phyloP scores from a whole-genome alignment of 2,329 filamentous ascomycete species.

The Fusarium longipes region DNA sequence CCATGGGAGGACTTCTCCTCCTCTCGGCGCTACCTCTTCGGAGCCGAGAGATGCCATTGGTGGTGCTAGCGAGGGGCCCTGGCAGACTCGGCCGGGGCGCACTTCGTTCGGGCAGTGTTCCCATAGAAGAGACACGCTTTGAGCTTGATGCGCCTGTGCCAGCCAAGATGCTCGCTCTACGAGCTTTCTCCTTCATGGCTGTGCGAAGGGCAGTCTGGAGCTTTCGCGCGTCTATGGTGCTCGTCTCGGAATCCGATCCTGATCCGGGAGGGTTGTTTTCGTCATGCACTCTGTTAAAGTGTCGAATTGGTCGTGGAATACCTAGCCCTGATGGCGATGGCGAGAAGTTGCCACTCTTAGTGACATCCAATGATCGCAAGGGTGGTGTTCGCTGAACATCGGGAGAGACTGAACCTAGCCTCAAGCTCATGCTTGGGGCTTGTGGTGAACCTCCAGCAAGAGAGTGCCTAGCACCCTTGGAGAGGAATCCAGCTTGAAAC shows the following conservation, averaged over 20 bases:
- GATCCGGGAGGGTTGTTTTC: constrained; percentile 65
- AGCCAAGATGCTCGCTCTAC: constrained; percentile 55
- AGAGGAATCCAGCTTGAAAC: constrained; percentile 90
- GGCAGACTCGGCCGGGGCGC: constrained; percentile 53
- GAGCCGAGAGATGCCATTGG: constrained; percentile 67
- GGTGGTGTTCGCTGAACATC: constrained; percentile 53
- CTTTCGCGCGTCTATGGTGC: constrained; percentile 63
- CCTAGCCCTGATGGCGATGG: constrained; percentile 54
- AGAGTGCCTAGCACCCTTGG: constrained; percentile 61
- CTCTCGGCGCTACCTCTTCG: constrained; percentile 63
- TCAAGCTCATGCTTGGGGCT: constrained; percentile 67
- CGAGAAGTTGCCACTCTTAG: constrained; percentile 63
- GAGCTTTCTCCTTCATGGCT: constrained; percentile 60
- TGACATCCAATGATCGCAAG: constrained; percentile 62
- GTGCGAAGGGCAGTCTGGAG: constrained; percentile 66
- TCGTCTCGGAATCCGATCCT: constrained; percentile 63
- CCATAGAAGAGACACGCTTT: constrained; percentile 60
- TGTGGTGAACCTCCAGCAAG: constrained; percentile 67
- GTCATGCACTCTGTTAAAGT: constrained; percentile 55
- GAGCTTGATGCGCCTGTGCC: constrained; percentile 52
- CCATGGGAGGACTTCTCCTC: constrained; percentile 64
- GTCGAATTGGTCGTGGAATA: constrained; percentile 50
- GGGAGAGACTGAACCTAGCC: constrained; percentile 61
- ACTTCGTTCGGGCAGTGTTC: constrained; percentile 49
- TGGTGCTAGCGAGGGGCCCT: constrained; percentile 59